These are phyloP conservation scores for Umbelopsis ramanniana DNA, from an alignment of 192 early-diverging fungal species.

Conservation along the genomic window DNA sequence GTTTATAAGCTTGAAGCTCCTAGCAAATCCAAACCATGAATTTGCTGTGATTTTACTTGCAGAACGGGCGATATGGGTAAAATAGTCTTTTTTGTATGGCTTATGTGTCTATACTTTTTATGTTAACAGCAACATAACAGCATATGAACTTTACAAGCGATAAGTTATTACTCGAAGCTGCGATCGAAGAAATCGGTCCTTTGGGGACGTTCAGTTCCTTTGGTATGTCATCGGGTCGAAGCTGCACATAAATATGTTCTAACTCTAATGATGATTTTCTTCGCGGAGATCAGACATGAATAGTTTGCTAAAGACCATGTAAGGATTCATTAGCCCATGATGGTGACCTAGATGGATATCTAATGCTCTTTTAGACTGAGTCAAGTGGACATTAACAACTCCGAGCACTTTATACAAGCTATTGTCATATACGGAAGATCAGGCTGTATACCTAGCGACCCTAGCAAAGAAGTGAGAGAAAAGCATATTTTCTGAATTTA, in stretches of 20 bases:
- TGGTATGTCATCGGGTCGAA: background rate
- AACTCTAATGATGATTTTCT: too few relatives aligned
- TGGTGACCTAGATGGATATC: background rate
- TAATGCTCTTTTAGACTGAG: background rate
- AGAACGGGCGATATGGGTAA: constrained; percentile 16
- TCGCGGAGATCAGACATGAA: background rate
- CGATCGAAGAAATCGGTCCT: constrained; percentile 8
- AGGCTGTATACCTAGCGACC: constrained; percentile 3
- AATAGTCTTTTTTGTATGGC: background rate
- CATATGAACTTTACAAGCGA: constrained; percentile 20
- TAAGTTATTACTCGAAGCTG: background rate
- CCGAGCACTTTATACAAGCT: background rate
- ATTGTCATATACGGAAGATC: constrained; percentile 4
- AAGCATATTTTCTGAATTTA: background rate
- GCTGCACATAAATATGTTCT: too few relatives aligned
- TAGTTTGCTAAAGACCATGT: background rate
- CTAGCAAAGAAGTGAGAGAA: background rate
- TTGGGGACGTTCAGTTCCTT: background rate
- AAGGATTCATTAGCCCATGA: background rate
- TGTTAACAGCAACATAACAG: background rate
- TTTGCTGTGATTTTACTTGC: constrained; percentile 11
- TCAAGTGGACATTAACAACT: background rate
- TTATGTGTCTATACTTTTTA: background rate
- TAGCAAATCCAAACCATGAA: constrained; percentile 7
- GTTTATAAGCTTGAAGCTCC: constrained; percentile 2